Evolutionary conservation across 208 protist species (phyloP), one percentile per base, ranked within the genome.

Genomic region (Trypanosoma caninum): DNA sequence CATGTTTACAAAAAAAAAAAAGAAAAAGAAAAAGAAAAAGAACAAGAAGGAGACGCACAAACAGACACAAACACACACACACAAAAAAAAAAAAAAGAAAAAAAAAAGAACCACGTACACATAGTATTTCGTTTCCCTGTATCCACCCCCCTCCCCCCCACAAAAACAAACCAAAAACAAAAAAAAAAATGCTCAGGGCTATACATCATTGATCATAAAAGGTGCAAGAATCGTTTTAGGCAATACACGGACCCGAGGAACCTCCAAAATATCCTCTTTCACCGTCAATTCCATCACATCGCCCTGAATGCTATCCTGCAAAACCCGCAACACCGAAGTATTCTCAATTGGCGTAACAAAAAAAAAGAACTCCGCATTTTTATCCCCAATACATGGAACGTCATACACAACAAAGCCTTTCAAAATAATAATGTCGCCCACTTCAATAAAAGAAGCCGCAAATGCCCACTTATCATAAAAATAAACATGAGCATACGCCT

Each of bases 401-500:
- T 76, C 47, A 16, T 78, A 37, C n/a, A 83, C 54, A 16, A 33
- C 48, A 28, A 82, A 57, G 20, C 80, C 77, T 18, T 59, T 68
- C 16, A 93, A 67, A 9, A 82, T 34, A 13, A 93, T 23, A 30
- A 82, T 74, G 47, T 89, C 86, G 25, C 78, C 82, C 2, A 59
- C 51, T 33, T 87, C 79, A 13, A 86, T 59, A 59, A 93, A 93
- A 33, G 77, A 64, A 13, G 80, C 82, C 1, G 68, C 83, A 44
- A 64, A 61, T 7, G 78, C 86, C 86, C 82, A 93, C 33, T 80
- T 65, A 31, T 81, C 73, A 56, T 85, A 87, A 60, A 90, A 88
- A 63, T 88, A 76, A 27, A 88, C 50, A 46, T 76, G 74, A 23
- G 85, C 59, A n/a, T 30, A 51, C 7, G 34, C 41, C 1, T 18